A percentile compares a stretch with the other conserved stretches of the same genome.
Evolutionary conservation across 495 filamentous ascomycete species (phyloP).

Genomic region (Aspergillus saccharolyticus): DNA sequence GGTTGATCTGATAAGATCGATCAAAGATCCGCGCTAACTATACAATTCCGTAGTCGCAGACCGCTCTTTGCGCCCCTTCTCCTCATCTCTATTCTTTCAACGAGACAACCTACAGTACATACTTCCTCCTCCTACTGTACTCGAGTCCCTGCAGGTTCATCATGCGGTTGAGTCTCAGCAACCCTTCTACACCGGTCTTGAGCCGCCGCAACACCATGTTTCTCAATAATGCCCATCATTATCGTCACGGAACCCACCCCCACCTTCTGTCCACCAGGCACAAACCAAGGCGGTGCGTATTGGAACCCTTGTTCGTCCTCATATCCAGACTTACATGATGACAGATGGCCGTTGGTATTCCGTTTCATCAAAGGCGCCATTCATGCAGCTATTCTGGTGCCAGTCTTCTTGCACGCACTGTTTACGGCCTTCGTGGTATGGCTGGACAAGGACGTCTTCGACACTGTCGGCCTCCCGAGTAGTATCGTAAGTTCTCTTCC

Average conservation of each 20-base stretch:
- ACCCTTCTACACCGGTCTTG: slow-evolving; percentile 33
- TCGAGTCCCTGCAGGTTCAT: not conserved
- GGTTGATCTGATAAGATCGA: too few relatives aligned
- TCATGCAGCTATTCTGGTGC: slow-evolving; percentile 58
- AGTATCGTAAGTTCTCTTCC: slow-evolving; percentile 50
- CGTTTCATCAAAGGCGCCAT: slow-evolving; percentile 74
- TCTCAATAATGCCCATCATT: slow-evolving; percentile 25
- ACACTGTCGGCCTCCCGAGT: slow-evolving; percentile 55
- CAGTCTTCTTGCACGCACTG: slow-evolving; percentile 58
- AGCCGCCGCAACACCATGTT: slow-evolving; percentile 33
- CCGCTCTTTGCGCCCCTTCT: not conserved
- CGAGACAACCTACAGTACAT: too few relatives aligned
- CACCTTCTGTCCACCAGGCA: slow-evolving; percentile 42
- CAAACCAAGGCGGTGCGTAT: slow-evolving; percentile 51
- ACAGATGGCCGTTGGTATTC: slow-evolving; percentile 66
- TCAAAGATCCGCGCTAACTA: too few relatives aligned
- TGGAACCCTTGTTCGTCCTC: not conserved
- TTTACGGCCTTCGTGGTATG: slow-evolving; percentile 62
- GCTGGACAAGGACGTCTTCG: slow-evolving; percentile 52
- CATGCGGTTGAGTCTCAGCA: slow-evolving; percentile 37
- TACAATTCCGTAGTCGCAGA: not conserved
- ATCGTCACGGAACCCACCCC: slow-evolving; percentile 34
- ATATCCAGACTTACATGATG: not conserved
- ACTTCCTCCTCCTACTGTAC: too few relatives aligned
- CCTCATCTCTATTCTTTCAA: not conserved